phyloP scores from a whole-genome alignment of 139 green algal species.

The Diplosphaera chodatii region DNA sequence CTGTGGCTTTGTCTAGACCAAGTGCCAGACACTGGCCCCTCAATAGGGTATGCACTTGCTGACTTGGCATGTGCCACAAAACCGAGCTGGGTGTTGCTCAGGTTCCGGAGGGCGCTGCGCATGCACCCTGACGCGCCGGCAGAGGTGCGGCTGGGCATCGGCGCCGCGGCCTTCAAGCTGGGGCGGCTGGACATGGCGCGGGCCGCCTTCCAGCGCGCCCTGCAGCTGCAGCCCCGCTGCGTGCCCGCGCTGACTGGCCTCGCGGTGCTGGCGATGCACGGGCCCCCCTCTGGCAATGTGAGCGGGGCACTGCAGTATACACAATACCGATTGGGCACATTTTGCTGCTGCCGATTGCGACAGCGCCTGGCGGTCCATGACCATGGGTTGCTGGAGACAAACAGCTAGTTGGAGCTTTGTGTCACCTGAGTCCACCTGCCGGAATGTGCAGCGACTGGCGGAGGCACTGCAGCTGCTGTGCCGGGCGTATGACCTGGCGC shows the following conservation, averaged over 20 bases:
- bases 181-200: conserved; percentile 47
- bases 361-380: too few relatives aligned
- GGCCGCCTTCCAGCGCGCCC: conserved; percentile 54
- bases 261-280: conserved; percentile 32
- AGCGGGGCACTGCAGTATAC: too few relatives aligned
- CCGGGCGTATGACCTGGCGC: conserved; percentile 65
- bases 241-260: conserved; percentile 71
- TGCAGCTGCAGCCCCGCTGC: conserved; percentile 64
- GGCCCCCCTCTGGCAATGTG: neutral
- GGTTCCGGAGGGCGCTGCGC: conserved; percentile 58
- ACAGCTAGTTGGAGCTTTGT: too few relatives aligned
- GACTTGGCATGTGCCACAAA: too few relatives aligned
- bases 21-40: too few relatives aligned
- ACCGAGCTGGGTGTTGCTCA: too few relatives aligned
- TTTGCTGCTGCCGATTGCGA: too few relatives aligned
- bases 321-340: too few relatives aligned
- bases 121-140: conserved; percentile 59
- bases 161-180: conserved; percentile 57
- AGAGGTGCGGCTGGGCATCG: conserved; percentile 82
- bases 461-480: conserved; percentile 63
- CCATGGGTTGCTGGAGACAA: too few relatives aligned
- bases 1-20: too few relatives aligned
- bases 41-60: too few relatives aligned
- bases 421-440: too few relatives aligned
- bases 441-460: conserved; percentile 46